phyloP scores from a whole-genome alignment of 768 basidiomycete species.

The Mycena vitilis region DNA sequence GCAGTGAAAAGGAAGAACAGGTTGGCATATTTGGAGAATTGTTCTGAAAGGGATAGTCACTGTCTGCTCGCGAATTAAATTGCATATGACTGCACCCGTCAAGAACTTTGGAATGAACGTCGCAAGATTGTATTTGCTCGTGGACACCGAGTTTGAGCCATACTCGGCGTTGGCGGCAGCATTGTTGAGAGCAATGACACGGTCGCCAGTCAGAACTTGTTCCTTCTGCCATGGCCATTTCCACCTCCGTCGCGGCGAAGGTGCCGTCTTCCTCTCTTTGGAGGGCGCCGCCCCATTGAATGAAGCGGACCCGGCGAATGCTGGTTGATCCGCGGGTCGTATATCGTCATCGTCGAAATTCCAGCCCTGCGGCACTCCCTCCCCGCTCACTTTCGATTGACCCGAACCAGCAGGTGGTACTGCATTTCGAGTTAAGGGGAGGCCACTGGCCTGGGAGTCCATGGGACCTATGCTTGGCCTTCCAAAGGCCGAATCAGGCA shows the following conservation, averaged over 20 bases:
- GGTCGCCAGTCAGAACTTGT: constrained; percentile 72
- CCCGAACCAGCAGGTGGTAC: constrained; percentile 72
- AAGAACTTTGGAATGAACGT: constrained; percentile 96
- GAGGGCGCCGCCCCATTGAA: constrained; percentile 46
- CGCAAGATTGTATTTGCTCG: constrained; percentile 92
- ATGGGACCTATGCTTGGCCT: constrained; percentile 53
- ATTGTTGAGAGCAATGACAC: constrained; percentile 88
- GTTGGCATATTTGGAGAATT: constrained; percentile 99
- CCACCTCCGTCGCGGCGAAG: constrained; percentile 59
- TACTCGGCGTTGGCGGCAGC: constrained; percentile 72
- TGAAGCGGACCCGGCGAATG: constrained; percentile 58
- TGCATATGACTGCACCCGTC: constrained; percentile 68
- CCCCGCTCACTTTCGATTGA: constrained; percentile 56
- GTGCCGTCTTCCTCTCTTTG: constrained; percentile 37
- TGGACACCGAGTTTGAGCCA: constrained; percentile 87
- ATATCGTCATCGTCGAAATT: constrained; percentile 77
- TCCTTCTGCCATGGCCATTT: constrained; percentile 90
- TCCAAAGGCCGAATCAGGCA: constrained; percentile 77
- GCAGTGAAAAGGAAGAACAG: constrained; percentile 99
- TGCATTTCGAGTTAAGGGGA: constrained; percentile 69
- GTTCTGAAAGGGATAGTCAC: constrained; percentile 65
- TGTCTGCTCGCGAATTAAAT: constrained; percentile 1
- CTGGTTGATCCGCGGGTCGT: constrained; percentile 48
- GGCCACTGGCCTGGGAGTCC: constrained; percentile 65
- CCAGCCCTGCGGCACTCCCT: constrained; percentile 75